These are phyloP conservation scores for Lactarius hatsudake DNA, from an alignment of 768 basidiomycete genomes.

Conservation along the genomic window DNA sequence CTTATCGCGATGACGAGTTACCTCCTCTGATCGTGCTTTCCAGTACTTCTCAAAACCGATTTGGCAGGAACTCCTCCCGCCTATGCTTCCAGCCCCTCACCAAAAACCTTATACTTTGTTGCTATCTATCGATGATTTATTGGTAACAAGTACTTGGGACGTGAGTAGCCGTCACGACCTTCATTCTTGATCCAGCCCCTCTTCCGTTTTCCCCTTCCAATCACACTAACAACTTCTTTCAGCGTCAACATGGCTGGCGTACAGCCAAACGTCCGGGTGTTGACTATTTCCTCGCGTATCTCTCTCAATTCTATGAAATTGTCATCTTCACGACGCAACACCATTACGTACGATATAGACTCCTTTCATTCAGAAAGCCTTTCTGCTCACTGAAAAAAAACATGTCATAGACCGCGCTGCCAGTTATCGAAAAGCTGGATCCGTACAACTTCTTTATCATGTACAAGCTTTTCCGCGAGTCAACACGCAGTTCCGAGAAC, in stretches of 20 bases:
- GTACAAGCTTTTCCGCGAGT: conserved; percentile 91
- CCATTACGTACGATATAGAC: conserved; percentile 61
- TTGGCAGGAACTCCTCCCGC: conserved; percentile 89
- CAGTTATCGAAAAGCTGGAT: conserved; percentile 91
- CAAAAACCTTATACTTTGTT: conserved; percentile 91
- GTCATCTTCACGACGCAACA: conserved; percentile 93
- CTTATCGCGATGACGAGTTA: conserved; percentile 6
- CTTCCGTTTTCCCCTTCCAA: neutral
- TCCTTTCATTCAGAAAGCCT: conserved; percentile 9
- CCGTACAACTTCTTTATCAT: conserved; percentile 86
- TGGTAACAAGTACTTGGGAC: conserved; percentile 93
- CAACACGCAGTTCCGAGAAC: conserved; percentile 79
- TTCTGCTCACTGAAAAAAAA: neutral
- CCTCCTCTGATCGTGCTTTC: neutral
- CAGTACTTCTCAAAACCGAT: conserved; percentile 93
- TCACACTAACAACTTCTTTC: neutral
- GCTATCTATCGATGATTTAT: conserved; percentile 86
- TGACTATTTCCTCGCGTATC: conserved; percentile 96
- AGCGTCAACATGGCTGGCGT: conserved; percentile 94
- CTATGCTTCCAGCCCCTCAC: conserved; percentile 75
- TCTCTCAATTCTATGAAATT: conserved; percentile 97
- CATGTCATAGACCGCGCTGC: conserved; percentile 67
- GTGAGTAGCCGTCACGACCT: conserved; percentile 50
- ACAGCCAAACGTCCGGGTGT: conserved; percentile 97
- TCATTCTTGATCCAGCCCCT: neutral